Percentiles rank a stretch among this genome's conserved stretches.
Conservation (phyloP, 1,284 basidiomycete genomes). For the Papiliotrema fonsecae region DNA sequence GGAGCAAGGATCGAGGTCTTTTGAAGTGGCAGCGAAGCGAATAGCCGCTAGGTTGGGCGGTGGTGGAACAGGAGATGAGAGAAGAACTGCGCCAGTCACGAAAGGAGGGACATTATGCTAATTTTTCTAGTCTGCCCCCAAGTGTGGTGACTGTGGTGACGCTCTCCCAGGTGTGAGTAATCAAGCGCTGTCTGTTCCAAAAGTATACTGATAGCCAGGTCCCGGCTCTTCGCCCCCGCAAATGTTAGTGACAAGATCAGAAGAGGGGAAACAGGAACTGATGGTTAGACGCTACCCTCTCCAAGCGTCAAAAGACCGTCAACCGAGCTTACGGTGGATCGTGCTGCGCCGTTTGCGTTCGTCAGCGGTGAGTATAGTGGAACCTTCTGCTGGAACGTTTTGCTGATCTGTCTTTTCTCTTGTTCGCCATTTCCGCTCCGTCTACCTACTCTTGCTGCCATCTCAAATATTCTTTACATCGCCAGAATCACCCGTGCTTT, state of each 20-base stretch:
- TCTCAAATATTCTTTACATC: not conserved
- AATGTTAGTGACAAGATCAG: slow-evolving; percentile 52
- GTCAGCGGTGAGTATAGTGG: slow-evolving; percentile 64
- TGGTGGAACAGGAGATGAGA: not conserved
- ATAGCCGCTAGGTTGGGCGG: too few relatives aligned
- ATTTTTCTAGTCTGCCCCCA: slow-evolving; percentile 59
- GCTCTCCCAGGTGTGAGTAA: slow-evolving; percentile 80
- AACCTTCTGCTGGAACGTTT: not conserved
- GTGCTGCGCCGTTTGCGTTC: slow-evolving; percentile 86
- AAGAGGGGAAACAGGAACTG: slow-evolving; percentile 1
- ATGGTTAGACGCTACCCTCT: slow-evolving; percentile 68
- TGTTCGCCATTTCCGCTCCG: not conserved
- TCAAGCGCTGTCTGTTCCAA: not conserved
- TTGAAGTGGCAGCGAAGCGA: too few relatives aligned
- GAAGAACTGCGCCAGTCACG: not conserved
- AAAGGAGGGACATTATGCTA: not conserved
- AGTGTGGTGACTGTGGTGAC: slow-evolving; percentile 95
- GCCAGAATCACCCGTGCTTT: slow-evolving; percentile 93
- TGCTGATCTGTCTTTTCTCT: slow-evolving; percentile 10
- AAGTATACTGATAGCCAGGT: slow-evolving; percentile 53
- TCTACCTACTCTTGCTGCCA: not conserved
- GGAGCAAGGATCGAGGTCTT: not conserved
- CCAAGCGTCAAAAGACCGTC: slow-evolving; percentile 93
- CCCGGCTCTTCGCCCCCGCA: slow-evolving; percentile 83
- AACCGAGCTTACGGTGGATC: slow-evolving; percentile 92